These are phyloP conservation scores for Polychytrium aggregatum DNA, from an alignment of 192 early-diverging fungal species.

Conservation along the genomic window DNA sequence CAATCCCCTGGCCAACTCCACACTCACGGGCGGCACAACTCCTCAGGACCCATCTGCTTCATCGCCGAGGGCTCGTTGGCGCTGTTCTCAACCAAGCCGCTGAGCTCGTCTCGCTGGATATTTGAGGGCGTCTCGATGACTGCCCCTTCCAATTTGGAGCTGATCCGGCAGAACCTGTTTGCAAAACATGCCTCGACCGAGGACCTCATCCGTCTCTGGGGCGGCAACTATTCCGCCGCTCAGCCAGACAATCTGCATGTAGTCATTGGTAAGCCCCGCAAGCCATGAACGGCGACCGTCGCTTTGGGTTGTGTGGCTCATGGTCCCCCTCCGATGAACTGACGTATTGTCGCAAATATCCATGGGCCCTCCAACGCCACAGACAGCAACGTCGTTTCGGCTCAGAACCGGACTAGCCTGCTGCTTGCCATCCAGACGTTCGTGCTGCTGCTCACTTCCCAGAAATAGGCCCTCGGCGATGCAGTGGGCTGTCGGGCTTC, in stretches of 20 bases:
- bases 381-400: constrained; percentile 1
- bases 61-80: background rate
- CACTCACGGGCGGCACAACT: no score
- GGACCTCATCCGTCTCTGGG: background rate
- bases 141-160: background rate
- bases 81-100: background rate
- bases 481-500: no score
- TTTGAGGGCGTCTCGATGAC: background rate
- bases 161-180: background rate
- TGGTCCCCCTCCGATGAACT: no score
- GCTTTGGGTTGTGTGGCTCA: no score
- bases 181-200: background rate
- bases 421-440: constrained; percentile 2
- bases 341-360: background rate
- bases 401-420: background rate
- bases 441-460: background rate
- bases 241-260: constrained; percentile 1
- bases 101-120: background rate
- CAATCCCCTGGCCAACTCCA: no score
- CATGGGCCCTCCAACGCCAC: no score
- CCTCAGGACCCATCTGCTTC: constrained; percentile 3
- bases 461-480: no score
- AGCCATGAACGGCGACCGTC: no score
- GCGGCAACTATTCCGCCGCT: background rate
- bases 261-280: constrained; percentile 1